Evolutionary conservation across 305 asterid genomes (phyloP).

Genomic region (Caryopteris hybrid): DNA sequence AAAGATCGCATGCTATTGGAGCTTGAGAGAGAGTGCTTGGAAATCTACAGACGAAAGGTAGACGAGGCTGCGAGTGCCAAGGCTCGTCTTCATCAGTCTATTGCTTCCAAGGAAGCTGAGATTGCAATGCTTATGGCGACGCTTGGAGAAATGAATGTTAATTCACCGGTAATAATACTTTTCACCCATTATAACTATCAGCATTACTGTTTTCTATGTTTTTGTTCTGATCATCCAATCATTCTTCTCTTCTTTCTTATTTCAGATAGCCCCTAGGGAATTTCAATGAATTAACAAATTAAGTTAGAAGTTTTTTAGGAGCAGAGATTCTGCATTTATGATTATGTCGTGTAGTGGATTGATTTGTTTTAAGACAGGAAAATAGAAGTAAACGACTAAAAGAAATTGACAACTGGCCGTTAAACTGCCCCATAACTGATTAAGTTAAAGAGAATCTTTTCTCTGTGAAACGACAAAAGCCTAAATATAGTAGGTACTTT

Average conservation of each 20-base stretch:
- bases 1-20: constrained; percentile 71
- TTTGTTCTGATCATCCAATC: no score
- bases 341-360: neutral
- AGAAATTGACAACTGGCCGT: neutral
- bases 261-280: neutral
- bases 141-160: constrained; percentile 62
- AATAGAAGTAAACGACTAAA: neutral
- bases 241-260: neutral
- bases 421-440: neutral
- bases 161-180: constrained; percentile 49
- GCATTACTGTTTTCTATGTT: neutral
- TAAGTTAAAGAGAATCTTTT: neutral
- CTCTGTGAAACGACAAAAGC: neutral
- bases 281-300: neutral
- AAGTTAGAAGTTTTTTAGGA: neutral
- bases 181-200: neutral
- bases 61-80: constrained; percentile 79
- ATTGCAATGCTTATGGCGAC: constrained; percentile 78
- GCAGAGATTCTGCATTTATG: neutral
- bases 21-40: constrained; percentile 79
- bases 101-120: constrained; percentile 93
- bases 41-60: constrained; percentile 74
- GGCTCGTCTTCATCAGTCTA: constrained; percentile 75
- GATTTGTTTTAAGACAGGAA: neutral
- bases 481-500: neutral